Conservation (phyloP, 2,329 filamentous ascomycete species). For the Penicillium sp. region DNA sequence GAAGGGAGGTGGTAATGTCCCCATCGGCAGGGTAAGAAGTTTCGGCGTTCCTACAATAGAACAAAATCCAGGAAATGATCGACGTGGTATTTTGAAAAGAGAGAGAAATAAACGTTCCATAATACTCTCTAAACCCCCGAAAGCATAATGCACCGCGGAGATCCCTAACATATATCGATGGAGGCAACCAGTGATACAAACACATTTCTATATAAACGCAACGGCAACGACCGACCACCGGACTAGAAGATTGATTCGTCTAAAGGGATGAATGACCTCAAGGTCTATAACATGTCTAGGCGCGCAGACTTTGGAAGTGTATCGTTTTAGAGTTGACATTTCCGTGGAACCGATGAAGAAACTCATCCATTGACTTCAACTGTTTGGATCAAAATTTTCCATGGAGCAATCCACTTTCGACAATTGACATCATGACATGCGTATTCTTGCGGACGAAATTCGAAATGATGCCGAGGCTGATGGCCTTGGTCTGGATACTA, state of each 20-base stretch:
- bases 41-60: background rate
- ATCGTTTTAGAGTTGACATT: background rate
- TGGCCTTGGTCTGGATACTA: background rate
- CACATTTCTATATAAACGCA: background rate
- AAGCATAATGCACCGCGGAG: too few species aligned
- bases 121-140: too few species aligned
- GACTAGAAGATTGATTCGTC: background rate
- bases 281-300: too few species aligned
- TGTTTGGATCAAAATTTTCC: background rate
- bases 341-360: background rate
- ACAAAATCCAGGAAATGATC: background rate
- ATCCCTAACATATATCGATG: too few species aligned
- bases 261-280: background rate
- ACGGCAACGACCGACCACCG: background rate
- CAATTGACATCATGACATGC: background rate
- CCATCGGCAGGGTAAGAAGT: background rate
- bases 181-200: too few species aligned
- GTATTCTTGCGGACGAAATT: background rate
- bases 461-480: background rate
- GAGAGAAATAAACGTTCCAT: too few species aligned
- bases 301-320: background rate
- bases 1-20: background rate
- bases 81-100: background rate
- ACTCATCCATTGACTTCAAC: background rate
- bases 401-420: background rate